Percentiles rank a stretch among this genome's conserved stretches.
Conservation (phyloP, 441 rosid species). For the Adansonia grandidieri region DNA sequence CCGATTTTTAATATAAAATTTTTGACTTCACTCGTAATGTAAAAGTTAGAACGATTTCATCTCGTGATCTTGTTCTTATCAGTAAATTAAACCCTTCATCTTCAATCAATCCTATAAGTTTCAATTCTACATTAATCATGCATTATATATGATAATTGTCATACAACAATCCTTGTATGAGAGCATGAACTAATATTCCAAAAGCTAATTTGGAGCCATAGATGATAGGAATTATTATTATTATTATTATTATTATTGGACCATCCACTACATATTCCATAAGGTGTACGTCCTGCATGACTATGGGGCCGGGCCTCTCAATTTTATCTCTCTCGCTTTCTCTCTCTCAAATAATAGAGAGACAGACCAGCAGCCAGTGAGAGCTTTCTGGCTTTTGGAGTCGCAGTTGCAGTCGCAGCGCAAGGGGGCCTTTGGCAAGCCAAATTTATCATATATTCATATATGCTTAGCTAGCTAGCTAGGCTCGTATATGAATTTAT, state of each 20-base stretch:
- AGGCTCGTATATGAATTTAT: constrained; percentile 3
- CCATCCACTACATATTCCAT: too few relatives aligned
- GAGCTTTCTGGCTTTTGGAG: constrained; percentile 45
- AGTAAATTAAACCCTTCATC: too few relatives aligned
- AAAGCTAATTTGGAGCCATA: neutral
- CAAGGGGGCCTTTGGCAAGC: constrained; percentile 33
- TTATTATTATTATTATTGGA: too few relatives aligned
- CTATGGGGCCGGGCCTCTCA: neutral
- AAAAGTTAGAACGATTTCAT: too few relatives aligned
- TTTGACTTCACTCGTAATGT: too few relatives aligned
- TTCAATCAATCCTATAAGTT: too few relatives aligned
- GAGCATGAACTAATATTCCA: neutral
- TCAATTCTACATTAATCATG: too few relatives aligned
- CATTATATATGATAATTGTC: too few relatives aligned
- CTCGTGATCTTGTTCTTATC: too few relatives aligned
- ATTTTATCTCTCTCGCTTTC: too few relatives aligned
- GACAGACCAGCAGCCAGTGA: constrained; percentile 29
- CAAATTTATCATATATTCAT: neutral
- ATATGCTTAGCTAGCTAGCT: neutral
- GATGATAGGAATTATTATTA: too few relatives aligned
- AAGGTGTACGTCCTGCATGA: neutral
- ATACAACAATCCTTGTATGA: neutral
- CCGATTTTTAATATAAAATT: too few relatives aligned
- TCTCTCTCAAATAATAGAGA: constrained; percentile 47
- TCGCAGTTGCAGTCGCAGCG: constrained; percentile 37